Conservation (phyloP, 345 rosid species). For the Cardamine occulta region DNA sequence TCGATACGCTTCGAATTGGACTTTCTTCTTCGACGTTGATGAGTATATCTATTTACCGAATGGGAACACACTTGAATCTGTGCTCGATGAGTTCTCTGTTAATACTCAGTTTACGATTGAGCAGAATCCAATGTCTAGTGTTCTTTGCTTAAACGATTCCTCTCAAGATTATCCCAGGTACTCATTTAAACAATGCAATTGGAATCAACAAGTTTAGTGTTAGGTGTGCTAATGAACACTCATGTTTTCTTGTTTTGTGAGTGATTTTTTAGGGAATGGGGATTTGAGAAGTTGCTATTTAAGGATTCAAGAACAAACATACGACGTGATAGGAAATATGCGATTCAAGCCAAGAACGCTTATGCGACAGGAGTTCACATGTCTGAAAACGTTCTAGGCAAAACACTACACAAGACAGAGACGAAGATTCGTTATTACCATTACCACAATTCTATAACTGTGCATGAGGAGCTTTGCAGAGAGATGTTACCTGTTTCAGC, state of each 20-base stretch:
- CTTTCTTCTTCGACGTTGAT: slow-evolving; percentile 85
- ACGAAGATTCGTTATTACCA: slow-evolving; percentile 75
- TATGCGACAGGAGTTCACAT: slow-evolving; percentile 87
- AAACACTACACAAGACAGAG: slow-evolving; percentile 79
- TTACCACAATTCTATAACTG: slow-evolving; percentile 73
- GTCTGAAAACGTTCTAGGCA: slow-evolving; percentile 87
- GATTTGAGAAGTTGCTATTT: slow-evolving; percentile 82
- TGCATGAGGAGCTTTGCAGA: slow-evolving; percentile 69
- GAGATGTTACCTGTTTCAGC: slow-evolving; percentile 57
- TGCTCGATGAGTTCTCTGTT: slow-evolving; percentile 58
- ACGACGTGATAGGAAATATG: slow-evolving; percentile 82
- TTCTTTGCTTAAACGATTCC: slow-evolving; percentile 74
- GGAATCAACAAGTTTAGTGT: not conserved
- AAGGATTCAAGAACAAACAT: slow-evolving; percentile 70
- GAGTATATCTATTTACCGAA: slow-evolving; percentile 76
- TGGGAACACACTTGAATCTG: slow-evolving; percentile 58
- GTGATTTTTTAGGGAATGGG: slow-evolving; percentile 71
- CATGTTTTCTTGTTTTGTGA: not conserved
- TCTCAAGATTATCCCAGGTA: slow-evolving; percentile 64
- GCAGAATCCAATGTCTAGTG: slow-evolving; percentile 85
- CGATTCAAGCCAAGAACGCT: slow-evolving; percentile 85
- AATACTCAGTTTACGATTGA: slow-evolving; percentile 87
- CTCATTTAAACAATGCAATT: not conserved
- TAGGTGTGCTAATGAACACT: not conserved
- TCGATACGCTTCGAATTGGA: slow-evolving; percentile 75